Evolutionary conservation across 208 protist genomes (phyloP).

Genomic region (Herpetomonas muscarum): DNA sequence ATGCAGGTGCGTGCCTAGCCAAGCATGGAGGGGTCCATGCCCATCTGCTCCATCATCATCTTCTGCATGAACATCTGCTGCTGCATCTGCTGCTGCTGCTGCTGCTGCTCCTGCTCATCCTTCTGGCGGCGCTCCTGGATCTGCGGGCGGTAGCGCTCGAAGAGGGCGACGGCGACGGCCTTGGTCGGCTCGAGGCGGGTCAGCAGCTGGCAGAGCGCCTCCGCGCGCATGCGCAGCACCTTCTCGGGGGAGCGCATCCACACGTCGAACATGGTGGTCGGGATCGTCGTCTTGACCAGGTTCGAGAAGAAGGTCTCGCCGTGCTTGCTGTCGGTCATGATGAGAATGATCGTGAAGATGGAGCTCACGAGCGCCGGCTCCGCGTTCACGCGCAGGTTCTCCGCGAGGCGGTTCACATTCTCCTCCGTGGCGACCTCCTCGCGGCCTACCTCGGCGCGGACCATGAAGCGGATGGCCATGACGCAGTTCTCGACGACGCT

Average conservation of each 20-base stretch:
- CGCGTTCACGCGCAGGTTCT: conserved; percentile 41
- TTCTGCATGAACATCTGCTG: conserved; percentile 84
- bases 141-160: conserved; percentile 61
- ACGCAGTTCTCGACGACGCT: conserved; percentile 64
- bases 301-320: conserved; percentile 50
- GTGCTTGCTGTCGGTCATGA: conserved; percentile 68
- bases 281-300: conserved; percentile 42
- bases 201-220: conserved; percentile 60
- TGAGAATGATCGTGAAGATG: conserved; percentile 63
- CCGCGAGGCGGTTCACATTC: conserved; percentile 54
- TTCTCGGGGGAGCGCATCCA: conserved; percentile 66
- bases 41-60: conserved; percentile 90
- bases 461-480: conserved; percentile 57
- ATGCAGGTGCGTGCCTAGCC: conserved; percentile 1
- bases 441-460: conserved; percentile 52
- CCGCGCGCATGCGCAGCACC: conserved; percentile 54
- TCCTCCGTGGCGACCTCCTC: conserved; percentile 51
- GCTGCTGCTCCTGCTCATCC: conserved; percentile 78
- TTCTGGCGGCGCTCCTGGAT: conserved; percentile 71
- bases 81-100: conserved; percentile 77
- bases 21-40: conserved; percentile 60
- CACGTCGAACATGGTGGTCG: conserved; percentile 64
- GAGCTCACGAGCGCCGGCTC: conserved; percentile 51
- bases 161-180: conserved; percentile 23
- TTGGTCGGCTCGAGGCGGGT: conserved; percentile 39